Percentiles rank a stretch among this genome's conserved stretches.
These are phyloP conservation scores for Chlamydomonas reinhardtii DNA, from an alignment of 163 green algal species.

Conservation along the genomic window DNA sequence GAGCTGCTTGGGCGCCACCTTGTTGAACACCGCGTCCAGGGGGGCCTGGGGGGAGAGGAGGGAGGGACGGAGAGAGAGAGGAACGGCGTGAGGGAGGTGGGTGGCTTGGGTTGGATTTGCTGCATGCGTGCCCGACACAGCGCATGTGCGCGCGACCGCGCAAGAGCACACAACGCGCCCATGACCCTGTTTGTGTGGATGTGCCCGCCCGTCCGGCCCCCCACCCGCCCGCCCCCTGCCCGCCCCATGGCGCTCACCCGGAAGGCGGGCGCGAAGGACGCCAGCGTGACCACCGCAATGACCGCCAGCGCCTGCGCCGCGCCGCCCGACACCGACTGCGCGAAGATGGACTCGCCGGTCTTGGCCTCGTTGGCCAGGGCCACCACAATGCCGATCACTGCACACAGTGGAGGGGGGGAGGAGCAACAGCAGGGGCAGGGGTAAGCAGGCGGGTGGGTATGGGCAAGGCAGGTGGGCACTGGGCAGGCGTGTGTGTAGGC, in stretches of 20 bases:
- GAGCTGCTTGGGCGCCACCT: not conserved
- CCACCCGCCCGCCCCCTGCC: too few relatives aligned
- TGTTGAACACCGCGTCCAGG: slow-evolving; percentile 39
- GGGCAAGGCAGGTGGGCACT: too few relatives aligned
- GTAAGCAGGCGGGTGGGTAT: too few relatives aligned
- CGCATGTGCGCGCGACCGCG: too few relatives aligned
- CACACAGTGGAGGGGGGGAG: not conserved
- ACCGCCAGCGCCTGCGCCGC: slow-evolving; percentile 13
- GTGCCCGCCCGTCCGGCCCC: too few relatives aligned
- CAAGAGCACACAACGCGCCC: too few relatives aligned
- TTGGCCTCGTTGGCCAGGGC: slow-evolving; percentile 40
- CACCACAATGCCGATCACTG: slow-evolving; percentile 60
- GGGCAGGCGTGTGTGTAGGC: too few relatives aligned
- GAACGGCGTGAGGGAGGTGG: not conserved
- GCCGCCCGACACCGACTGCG: slow-evolving; percentile 52
- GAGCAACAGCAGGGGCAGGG: not conserved
- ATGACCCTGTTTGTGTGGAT: too few relatives aligned
- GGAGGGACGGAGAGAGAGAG: not conserved
- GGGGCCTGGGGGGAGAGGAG: not conserved
- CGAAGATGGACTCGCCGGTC: slow-evolving; percentile 53
- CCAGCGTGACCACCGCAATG: slow-evolving; percentile 38
- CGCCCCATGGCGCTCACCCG: slow-evolving; percentile 44
- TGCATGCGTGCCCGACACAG: too few relatives aligned
- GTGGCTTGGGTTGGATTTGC: too few relatives aligned
- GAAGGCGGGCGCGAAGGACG: slow-evolving; percentile 57